These are phyloP conservation scores for Chlorella sp. DNA, from an alignment of 139 green algal species.

Conservation along the genomic window DNA sequence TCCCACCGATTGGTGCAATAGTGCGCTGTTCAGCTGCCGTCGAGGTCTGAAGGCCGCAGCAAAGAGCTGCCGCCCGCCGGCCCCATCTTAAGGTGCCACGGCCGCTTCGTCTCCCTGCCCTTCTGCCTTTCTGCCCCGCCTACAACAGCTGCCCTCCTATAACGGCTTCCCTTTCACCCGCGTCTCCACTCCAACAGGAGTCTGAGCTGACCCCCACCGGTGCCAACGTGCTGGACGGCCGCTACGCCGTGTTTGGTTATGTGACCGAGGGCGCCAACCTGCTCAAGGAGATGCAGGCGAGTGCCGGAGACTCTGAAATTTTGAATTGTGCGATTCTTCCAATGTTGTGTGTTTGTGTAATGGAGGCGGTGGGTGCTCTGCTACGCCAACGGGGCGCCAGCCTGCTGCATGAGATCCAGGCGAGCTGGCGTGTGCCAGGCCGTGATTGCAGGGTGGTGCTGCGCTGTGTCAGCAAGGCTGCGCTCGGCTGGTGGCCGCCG, in stretches of 20 bases:
- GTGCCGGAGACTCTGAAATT: background rate
- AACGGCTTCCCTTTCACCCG: background rate
- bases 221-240: slow-evolving; percentile 97
- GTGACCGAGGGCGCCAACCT: slow-evolving; percentile 71
- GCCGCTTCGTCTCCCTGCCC: background rate
- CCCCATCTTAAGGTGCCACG: background rate
- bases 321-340: background rate
- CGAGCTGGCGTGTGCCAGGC: too few relatives aligned
- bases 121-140: background rate
- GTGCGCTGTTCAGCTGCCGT: too few relatives aligned
- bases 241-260: slow-evolving; percentile 98
- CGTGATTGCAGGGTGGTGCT: background rate
- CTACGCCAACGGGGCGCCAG: background rate
- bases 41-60: background rate
- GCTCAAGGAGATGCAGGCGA: slow-evolving; percentile 53
- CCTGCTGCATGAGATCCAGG: background rate
- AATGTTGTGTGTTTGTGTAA: background rate
- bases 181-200: slow-evolving; percentile 66
- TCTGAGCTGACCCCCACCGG: slow-evolving; percentile 96
- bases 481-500: background rate
- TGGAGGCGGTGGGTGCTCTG: background rate
- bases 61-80: background rate
- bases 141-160: too few relatives aligned
- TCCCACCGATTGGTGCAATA: too few relatives aligned
- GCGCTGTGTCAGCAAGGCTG: background rate